These are phyloP conservation scores for Rhinocladiella mackenziei DNA, from an alignment of 2,329 filamentous ascomycete genomes.

Conservation along the genomic window DNA sequence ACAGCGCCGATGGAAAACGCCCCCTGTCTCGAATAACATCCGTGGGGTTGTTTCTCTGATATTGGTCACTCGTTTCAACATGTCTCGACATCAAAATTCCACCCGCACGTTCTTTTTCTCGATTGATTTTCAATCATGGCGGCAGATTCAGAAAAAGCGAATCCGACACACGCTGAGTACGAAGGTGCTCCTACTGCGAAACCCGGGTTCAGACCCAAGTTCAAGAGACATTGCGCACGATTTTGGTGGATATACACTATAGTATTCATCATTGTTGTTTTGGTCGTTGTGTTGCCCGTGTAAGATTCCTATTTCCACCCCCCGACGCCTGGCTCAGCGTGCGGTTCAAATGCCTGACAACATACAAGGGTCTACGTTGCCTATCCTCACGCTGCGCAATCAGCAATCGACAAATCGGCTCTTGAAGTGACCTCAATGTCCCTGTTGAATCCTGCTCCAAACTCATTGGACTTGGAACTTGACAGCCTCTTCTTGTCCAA, in stretches of 20 bases:
- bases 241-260: constrained; percentile 56
- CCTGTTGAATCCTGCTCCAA: constrained; percentile 48
- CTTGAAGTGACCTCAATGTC: constrained; percentile 50
- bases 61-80: too few relatives aligned
- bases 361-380: constrained; percentile 54
- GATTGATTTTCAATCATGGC: too few relatives aligned
- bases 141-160: neutral
- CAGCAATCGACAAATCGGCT: constrained; percentile 50
- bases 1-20: too few relatives aligned
- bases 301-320: constrained; percentile 37
- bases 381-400: constrained; percentile 56
- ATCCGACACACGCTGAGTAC: neutral
- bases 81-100: too few relatives aligned
- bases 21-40: too few relatives aligned
- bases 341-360: neutral
- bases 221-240: constrained; percentile 29
- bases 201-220: constrained; percentile 12
- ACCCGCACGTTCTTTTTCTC: too few relatives aligned
- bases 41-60: too few relatives aligned
- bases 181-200: neutral
- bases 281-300: constrained; percentile 56
- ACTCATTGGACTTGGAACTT: constrained; percentile 49
- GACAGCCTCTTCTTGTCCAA: constrained; percentile 46
- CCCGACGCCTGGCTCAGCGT: neutral
- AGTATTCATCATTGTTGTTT: constrained; percentile 47